Conservation (phyloP, 2,329 filamentous ascomycete genomes). For the Rhinocladiella similis region DNA sequence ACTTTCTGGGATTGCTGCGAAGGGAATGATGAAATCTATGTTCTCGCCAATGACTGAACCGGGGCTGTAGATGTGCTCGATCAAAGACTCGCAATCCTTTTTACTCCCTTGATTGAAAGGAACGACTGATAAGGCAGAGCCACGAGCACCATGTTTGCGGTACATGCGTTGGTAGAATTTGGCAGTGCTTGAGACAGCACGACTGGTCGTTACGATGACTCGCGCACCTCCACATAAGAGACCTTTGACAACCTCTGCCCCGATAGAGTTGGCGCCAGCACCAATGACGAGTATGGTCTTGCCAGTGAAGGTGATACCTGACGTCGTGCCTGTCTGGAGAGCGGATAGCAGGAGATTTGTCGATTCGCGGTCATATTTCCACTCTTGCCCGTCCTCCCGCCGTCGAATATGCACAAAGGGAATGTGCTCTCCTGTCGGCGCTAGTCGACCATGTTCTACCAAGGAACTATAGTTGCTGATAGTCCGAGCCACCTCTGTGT, state of each 20-base stretch:
- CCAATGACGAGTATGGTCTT: constrained; percentile 55
- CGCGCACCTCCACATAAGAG: constrained; percentile 55
- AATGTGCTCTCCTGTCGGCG: background rate
- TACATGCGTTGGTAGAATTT: constrained; percentile 40
- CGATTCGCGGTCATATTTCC: constrained; percentile 4
- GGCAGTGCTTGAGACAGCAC: constrained; percentile 31
- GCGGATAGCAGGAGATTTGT: background rate
- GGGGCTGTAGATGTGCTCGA: constrained; percentile 40
- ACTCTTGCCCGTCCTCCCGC: background rate
- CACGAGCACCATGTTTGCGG: constrained; percentile 33
- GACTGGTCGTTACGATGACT: constrained; percentile 44
- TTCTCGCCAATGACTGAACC: constrained; percentile 30
- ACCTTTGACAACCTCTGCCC: constrained; percentile 52
- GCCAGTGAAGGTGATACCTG: constrained; percentile 3
- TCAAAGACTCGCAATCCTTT: constrained; percentile 39
- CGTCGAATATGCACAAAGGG: background rate
- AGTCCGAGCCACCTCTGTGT: background rate
- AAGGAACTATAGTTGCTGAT: constrained; percentile 1
- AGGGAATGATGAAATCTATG: constrained; percentile 44
- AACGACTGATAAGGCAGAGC: constrained; percentile 38
- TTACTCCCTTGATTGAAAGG: constrained; percentile 45
- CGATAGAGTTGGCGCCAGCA: constrained; percentile 53
- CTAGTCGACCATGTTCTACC: constrained; percentile 1
- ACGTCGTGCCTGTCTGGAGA: background rate
- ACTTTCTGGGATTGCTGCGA: constrained; percentile 43